Percentiles rank a stretch among this genome's conserved stretches.
Evolutionary conservation across 805 yeast genomes (phyloP).

Genomic region (Candida khao-thaluensis): DNA sequence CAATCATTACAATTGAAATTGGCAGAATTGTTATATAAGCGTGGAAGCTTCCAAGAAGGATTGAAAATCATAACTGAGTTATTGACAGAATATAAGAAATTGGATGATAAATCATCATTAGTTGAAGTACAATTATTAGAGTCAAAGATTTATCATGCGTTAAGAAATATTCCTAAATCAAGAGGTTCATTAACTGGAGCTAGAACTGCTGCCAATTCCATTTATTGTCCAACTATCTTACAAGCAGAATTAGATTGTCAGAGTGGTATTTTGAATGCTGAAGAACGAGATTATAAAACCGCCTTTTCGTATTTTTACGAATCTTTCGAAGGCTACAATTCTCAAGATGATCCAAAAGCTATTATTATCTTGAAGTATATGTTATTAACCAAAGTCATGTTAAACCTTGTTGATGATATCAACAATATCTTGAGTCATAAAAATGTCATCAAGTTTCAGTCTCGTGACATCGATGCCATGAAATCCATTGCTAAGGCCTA

Average conservation of each 20-base stretch:
- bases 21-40: conserved; percentile 69
- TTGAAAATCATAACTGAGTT: conserved; percentile 68
- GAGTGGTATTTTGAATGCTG: conserved; percentile 94
- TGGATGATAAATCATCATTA: conserved; percentile 92
- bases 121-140: conserved; percentile 95
- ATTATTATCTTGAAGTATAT: conserved; percentile 85
- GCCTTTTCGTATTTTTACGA: conserved; percentile 95
- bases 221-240: conserved; percentile 88
- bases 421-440: conserved; percentile 76
- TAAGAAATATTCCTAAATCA: conserved; percentile 87
- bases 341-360: conserved; percentile 59
- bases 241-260: conserved; percentile 95
- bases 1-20: conserved; percentile 85
- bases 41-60: conserved; percentile 65
- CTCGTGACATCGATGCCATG: conserved; percentile 92
- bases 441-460: conserved; percentile 63
- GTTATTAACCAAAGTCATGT: conserved; percentile 91
- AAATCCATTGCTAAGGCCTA: conserved; percentile 89
- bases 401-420: conserved; percentile 81
- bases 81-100: conserved; percentile 81
- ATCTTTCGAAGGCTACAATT: conserved; percentile 86
- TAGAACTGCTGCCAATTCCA: conserved; percentile 94
- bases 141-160: conserved; percentile 83
- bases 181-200: conserved; percentile 93
- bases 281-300: conserved; percentile 94